Evolutionary conservation across 2,329 filamentous ascomycete genomes (phyloP), one percentile per base, ranked within the genome.

Genomic region (Ceratocystis papillata): DNA sequence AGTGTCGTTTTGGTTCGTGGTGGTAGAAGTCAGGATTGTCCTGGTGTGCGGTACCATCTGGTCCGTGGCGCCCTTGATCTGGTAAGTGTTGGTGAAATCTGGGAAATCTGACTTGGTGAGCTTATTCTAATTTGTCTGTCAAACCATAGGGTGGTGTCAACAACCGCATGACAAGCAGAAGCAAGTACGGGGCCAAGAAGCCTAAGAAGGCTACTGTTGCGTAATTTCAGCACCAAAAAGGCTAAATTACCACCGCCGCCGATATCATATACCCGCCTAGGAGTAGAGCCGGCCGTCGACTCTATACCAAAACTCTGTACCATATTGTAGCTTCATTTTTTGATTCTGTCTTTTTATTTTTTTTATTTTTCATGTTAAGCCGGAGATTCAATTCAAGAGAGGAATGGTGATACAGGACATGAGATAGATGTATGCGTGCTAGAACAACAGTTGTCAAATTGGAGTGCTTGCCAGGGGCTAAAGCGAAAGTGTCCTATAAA

Each of bases 181-280:
- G 91, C 73, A 99, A 99, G 78, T 99, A 96, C 74, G 94, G 94
- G 68, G 96, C 94, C 62, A 99, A 99, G 86, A 97, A 96, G 80
- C 93, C 94, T 0, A 97, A 97, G 87, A 86, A 86, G 75, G 86
- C 87, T 25, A 81, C 81, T 0, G 79, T 84, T 46, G 79, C 81
- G 69, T 79, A 72, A 67, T 63, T 15, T 7, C 41, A 30, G n/a
- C 28, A 28, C 3, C 12, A 12, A 15, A 57, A 8, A 33, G 28
- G 28, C 28, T 1, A 5, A 33, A 57, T 17, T 17, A 30, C 12
- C 53, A 15, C n/a, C 6, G 17, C 17, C 28, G 55, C 55, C 15
- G 55, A 59, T 10, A 37, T 8, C 55, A 59, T 59, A 59, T 59
- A 59, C 55, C 55, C 28, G 55, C 28, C 28, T 30, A 59, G 17